These are phyloP conservation scores for Malassezia sympodialis DNA, from an alignment of 1,284 basidiomycete genomes.

Conservation along the genomic window DNA sequence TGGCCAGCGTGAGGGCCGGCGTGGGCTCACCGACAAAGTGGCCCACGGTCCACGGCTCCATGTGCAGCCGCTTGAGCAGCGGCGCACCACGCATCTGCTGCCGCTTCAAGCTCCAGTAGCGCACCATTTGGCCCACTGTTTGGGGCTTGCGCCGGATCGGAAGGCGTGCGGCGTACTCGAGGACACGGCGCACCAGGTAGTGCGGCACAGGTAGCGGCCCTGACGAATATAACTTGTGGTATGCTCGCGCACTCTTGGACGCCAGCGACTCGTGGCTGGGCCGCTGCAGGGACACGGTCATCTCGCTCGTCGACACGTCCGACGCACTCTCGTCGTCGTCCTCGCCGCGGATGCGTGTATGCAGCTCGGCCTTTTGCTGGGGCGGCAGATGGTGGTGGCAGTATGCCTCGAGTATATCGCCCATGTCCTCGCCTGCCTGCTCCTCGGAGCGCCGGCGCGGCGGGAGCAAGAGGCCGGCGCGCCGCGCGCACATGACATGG, in stretches of 20 bases:
- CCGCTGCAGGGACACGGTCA: slow-evolving; percentile 1
- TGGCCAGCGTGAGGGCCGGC: slow-evolving; percentile 59
- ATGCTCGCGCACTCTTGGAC: slow-evolving; percentile 53
- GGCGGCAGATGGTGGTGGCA: slow-evolving; percentile 41
- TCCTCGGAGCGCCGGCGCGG: slow-evolving; percentile 28
- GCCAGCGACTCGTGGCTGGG: slow-evolving; percentile 13
- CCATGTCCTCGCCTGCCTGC: slow-evolving; percentile 18
- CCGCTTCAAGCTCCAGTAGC: slow-evolving; percentile 93
- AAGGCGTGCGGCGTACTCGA: slow-evolving; percentile 66
- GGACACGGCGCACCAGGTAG: slow-evolving; percentile 58
- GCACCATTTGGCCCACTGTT: slow-evolving; percentile 68
- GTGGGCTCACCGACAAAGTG: slow-evolving; percentile 58
- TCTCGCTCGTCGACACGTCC: slow-evolving; percentile 23
- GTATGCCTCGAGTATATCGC: slow-evolving; percentile 27
- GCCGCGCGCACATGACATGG: slow-evolving; percentile 83
- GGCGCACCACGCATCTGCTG: slow-evolving; percentile 87
- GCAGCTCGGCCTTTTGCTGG: slow-evolving; percentile 22
- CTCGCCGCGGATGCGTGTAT: slow-evolving; percentile 14
- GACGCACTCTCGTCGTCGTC: slow-evolving; percentile 7
- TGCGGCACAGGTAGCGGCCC: slow-evolving; percentile 54
- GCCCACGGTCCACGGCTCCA: slow-evolving; percentile 92
- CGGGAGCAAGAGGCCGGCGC: slow-evolving; percentile 35
- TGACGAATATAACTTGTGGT: slow-evolving; percentile 53
- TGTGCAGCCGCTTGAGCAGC: slow-evolving; percentile 78
- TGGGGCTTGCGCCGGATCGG: slow-evolving; percentile 65